Percentiles rank a stretch among this genome's conserved stretches.
phyloP scores from a whole-genome alignment of 257 asterid genomes.

The Penstemon davidsonii region DNA sequence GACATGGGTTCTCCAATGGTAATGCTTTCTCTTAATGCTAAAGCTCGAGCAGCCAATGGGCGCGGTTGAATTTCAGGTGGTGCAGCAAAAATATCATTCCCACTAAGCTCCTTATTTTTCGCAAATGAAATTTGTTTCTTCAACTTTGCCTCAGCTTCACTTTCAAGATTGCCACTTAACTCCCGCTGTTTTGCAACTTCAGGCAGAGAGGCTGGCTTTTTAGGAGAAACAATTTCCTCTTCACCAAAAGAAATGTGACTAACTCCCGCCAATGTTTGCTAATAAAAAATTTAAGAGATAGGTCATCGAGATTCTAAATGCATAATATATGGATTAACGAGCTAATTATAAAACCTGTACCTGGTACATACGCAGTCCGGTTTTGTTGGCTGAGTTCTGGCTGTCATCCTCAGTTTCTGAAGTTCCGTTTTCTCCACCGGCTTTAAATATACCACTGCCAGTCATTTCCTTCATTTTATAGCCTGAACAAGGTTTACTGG shows the following conservation, averaged over 20 bases:
- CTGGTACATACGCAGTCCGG: constrained; percentile 92
- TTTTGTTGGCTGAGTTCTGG: constrained; percentile 56
- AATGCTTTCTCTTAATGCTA: too few relatives aligned
- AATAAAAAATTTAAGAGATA: constrained; percentile 9
- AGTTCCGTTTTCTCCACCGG: constrained; percentile 62
- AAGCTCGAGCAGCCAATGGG: too few relatives aligned
- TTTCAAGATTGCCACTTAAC: constrained; percentile 83
- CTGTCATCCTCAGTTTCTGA: constrained; percentile 61
- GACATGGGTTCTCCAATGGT: too few relatives aligned
- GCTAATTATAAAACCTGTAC: constrained; percentile 33
- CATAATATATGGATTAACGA: not conserved
- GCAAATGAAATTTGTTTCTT: constrained; percentile 85
- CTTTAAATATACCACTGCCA: constrained; percentile 89
- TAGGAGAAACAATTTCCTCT: constrained; percentile 74
- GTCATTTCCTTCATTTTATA: constrained; percentile 96
- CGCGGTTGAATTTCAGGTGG: constrained; percentile 97
- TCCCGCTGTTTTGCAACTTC: constrained; percentile 98
- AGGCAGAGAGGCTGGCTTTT: constrained; percentile 77
- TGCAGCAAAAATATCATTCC: constrained; percentile 91
- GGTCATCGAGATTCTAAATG: not conserved
- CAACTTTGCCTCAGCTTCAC: constrained; percentile 73
- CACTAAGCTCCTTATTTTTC: constrained; percentile 88
- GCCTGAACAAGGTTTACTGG: constrained; percentile 96
- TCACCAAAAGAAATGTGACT: constrained; percentile 94
- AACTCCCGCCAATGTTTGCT: constrained; percentile 81